These are phyloP conservation scores for Massarina eburnea DNA, from an alignment of 2,329 filamentous ascomycete genomes.

Conservation along the genomic window DNA sequence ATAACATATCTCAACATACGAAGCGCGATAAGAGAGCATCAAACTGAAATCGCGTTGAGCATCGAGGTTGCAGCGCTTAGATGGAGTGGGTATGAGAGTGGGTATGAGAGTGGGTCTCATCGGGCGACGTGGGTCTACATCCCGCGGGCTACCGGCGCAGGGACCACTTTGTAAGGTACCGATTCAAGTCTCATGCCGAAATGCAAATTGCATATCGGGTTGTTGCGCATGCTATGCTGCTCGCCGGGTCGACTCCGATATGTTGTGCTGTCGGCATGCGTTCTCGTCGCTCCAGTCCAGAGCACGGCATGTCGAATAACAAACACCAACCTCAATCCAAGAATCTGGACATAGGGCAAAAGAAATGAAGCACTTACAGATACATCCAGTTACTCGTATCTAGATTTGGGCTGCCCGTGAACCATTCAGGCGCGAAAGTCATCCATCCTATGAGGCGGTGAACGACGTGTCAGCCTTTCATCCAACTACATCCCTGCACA, in stretches of 20 bases:
- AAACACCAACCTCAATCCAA: neutral
- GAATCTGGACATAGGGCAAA: neutral
- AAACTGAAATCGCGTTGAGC: neutral
- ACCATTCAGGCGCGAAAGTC: slow-evolving; percentile 68
- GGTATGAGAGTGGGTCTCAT: neutral
- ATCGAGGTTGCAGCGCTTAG: neutral
- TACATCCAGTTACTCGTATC: slow-evolving; percentile 63
- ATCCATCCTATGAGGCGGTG: slow-evolving; percentile 54
- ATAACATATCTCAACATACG: neutral
- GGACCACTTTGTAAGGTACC: neutral
- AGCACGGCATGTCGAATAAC: neutral
- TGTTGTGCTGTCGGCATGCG: neutral
- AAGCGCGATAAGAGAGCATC: neutral
- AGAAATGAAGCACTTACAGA: slow-evolving; percentile 40
- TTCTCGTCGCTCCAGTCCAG: neutral
- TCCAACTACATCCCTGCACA: slow-evolving; percentile 17
- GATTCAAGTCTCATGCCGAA: neutral
- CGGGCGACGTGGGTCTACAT: slow-evolving; percentile 6
- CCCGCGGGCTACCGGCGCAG: slow-evolving; percentile 1
- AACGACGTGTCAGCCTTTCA: slow-evolving; percentile 42
- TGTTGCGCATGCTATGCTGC: neutral
- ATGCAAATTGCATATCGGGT: neutral
- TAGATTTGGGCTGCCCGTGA: slow-evolving; percentile 59
- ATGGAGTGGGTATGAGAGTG: neutral
- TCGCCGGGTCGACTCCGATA: no score